These are phyloP conservation scores for Ganoderma sp. DNA, from an alignment of 1,284 basidiomycete genomes.

Conservation along the genomic window DNA sequence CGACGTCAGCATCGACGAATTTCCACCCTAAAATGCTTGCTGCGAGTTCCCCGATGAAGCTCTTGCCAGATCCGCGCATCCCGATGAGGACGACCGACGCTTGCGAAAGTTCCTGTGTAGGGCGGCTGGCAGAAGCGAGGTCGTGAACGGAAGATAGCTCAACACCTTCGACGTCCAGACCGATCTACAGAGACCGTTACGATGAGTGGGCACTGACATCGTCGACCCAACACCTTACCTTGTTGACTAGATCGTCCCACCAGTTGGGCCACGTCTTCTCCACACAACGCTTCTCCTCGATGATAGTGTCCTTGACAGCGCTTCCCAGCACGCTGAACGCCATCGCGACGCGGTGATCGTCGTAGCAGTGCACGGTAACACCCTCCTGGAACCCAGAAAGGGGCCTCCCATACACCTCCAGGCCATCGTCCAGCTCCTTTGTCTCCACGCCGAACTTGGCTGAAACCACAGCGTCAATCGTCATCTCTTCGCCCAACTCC, in stretches of 20 bases:
- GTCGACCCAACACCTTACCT: conserved; percentile 53
- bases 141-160: conserved; percentile 64
- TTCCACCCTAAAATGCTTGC: conserved; percentile 77
- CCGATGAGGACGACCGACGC: conserved; percentile 88
- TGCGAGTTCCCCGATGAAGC: conserved; percentile 84
- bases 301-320: conserved; percentile 74
- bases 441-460: conserved; percentile 96
- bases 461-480: conserved; percentile 40
- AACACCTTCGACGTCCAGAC: conserved; percentile 86
- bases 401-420: conserved; percentile 86
- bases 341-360: conserved; percentile 99
- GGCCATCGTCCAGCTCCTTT: conserved; percentile 91
- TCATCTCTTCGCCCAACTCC: neutral
- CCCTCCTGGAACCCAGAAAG: conserved; percentile 67
- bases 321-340: conserved; percentile 91
- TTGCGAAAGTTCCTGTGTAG: conserved; percentile 47
- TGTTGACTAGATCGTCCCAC: conserved; percentile 98
- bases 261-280: conserved; percentile 99
- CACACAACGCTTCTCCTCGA: conserved; percentile 97
- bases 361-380: conserved; percentile 91
- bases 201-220: conserved; percentile 11
- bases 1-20: conserved; percentile 88
- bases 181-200: conserved; percentile 62
- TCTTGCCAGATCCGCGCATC: conserved; percentile 98
- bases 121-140: conserved; percentile 50